Percentiles rank a stretch among this genome's conserved stretches.
These are phyloP conservation scores for Bryoglossum gracile DNA, from an alignment of 495 filamentous ascomycete species.

Conservation along the genomic window DNA sequence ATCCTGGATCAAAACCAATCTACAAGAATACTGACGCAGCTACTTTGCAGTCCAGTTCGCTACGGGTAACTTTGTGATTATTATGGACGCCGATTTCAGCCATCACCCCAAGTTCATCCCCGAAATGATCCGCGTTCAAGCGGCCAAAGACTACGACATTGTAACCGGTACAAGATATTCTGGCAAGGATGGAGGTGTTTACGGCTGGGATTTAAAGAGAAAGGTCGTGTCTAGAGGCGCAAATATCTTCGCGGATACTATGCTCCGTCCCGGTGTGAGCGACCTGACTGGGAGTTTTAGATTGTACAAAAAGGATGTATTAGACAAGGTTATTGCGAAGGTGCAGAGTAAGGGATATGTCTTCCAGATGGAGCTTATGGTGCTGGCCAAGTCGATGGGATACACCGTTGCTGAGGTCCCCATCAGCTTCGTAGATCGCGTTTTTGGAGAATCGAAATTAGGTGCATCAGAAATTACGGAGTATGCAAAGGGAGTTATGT, in stretches of 20 bases:
- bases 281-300: constrained; percentile 93
- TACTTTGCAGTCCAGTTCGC: constrained; percentile 48
- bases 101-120: constrained; percentile 97
- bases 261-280: constrained; percentile 90
- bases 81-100: constrained; percentile 99
- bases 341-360: constrained; percentile 94
- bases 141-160: constrained; percentile 68
- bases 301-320: constrained; percentile 82
- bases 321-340: constrained; percentile 81
- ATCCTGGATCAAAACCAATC: background rate
- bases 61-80: constrained; percentile 91
- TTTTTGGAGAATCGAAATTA: constrained; percentile 94
- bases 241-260: constrained; percentile 88
- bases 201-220: constrained; percentile 94
- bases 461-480: constrained; percentile 95
- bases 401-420: constrained; percentile 87
- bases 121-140: constrained; percentile 62
- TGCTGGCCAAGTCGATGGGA: constrained; percentile 87
- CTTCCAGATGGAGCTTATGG: constrained; percentile 93
- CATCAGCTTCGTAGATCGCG: constrained; percentile 90
- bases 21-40: background rate
- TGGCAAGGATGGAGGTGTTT: constrained; percentile 83
- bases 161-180: constrained; percentile 94
- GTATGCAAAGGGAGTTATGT: constrained; percentile 89
- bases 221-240: constrained; percentile 88